A percentile compares a stretch with the other conserved stretches of the same genome.
phyloP scores from a whole-genome alignment of 768 basidiomycete species.

The Lepiota brunneoincarnata region DNA sequence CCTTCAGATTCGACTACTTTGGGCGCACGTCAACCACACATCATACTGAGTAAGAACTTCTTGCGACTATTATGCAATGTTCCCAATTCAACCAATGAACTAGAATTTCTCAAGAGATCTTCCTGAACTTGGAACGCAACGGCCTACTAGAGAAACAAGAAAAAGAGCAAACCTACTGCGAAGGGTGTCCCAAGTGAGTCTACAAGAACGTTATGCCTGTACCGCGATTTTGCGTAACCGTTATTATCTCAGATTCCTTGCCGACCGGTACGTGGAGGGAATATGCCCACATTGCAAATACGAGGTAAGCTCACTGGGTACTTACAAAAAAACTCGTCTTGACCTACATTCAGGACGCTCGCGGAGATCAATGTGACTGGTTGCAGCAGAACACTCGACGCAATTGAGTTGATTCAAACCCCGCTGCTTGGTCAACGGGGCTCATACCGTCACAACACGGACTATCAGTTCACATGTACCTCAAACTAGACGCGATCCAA shows the following conservation, averaged over 20 bases:
- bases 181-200: conserved; percentile 78
- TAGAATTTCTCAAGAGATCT: conserved; percentile 91
- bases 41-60: conserved; percentile 73
- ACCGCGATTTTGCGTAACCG: not conserved
- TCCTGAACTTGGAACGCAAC: conserved; percentile 78
- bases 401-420: conserved; percentile 92
- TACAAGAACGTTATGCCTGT: not conserved
- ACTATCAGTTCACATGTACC: conserved; percentile 90
- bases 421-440: conserved; percentile 85
- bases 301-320: conserved; percentile 30
- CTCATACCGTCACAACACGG: conserved; percentile 72
- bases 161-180: conserved; percentile 93
- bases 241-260: conserved; percentile 65
- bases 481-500: conserved; percentile 83
- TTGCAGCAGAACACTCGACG: conserved; percentile 89
- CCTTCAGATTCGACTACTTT: conserved; percentile 85
- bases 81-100: not conserved
- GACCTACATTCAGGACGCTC: conserved; percentile 57
- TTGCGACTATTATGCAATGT: not conserved
- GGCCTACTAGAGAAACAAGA: conserved; percentile 76
- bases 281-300: conserved; percentile 92
- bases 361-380: conserved; percentile 98
- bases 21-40: conserved; percentile 89
- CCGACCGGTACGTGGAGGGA: conserved; percentile 98
- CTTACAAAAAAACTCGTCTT: not conserved